These are phyloP conservation scores for Amniculicola lignicola DNA, from an alignment of 495 filamentous ascomycete species.

Conservation along the genomic window DNA sequence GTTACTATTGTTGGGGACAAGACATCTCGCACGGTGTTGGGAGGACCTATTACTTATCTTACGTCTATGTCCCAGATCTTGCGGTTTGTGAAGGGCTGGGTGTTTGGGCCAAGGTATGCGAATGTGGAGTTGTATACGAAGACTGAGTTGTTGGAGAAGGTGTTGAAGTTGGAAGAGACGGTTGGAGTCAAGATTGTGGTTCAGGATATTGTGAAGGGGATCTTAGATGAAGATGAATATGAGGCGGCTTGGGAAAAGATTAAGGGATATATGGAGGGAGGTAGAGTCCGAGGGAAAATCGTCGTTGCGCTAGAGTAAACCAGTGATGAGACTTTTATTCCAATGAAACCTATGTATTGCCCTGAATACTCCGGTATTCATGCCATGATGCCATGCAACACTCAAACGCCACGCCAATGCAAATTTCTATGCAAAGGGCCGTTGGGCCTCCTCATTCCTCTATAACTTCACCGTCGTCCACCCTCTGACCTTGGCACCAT, in stretches of 20 bases:
- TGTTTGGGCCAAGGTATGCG: conserved; percentile 33
- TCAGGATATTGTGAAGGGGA: conserved; percentile 20
- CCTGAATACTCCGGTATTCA: no score
- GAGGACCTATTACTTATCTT: conserved; percentile 35
- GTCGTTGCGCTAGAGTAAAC: conserved; percentile 30
- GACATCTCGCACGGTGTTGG: conserved; percentile 31
- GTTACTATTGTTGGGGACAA: conserved; percentile 40
- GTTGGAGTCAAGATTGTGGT: conserved; percentile 22
- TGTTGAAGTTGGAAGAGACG: conserved; percentile 3
- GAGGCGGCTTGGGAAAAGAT: conserved; percentile 32
- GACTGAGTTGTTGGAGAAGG: conserved; percentile 14
- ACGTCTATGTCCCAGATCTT: conserved; percentile 25
- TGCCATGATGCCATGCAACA: no score
- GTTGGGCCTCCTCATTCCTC: no score
- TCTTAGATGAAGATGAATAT: conserved; percentile 26
- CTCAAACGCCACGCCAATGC: no score
- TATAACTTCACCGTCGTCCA: conserved; percentile 51
- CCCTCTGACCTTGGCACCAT: conserved; percentile 41
- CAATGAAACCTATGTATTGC: no score
- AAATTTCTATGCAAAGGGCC: no score
- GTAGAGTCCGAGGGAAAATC: conserved; percentile 37
- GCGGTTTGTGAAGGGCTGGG: conserved; percentile 27
- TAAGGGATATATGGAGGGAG: conserved; percentile 34
- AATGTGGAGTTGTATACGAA: conserved; percentile 28
- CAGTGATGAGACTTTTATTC: no score